Evolutionary conservation across 2,329 filamentous ascomycete species (phyloP), one percentile per base, ranked within the genome.

Genomic region (Paracorniculantispora psalliotae): DNA sequence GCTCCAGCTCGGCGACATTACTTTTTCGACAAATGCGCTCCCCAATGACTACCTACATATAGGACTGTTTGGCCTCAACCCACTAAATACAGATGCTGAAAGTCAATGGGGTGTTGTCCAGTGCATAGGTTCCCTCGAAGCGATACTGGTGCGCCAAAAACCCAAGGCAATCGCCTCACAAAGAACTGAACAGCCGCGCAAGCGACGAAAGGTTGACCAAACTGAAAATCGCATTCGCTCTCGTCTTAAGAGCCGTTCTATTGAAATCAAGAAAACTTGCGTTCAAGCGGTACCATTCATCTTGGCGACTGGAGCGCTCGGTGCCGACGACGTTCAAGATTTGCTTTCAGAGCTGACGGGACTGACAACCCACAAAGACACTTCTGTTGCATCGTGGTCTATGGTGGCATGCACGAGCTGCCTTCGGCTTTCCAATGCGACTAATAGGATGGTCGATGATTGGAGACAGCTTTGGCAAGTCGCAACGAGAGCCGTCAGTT

Each of bases 381-480:
- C 76, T 15, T 72, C 73, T 9, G 76, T 87, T 43, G 83, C 87
- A 8, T 90, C 87, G 0, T 99, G 94, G 94, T 88, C 91, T 19
- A 85, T 96, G 77, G 72, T 97, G 55, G 88, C 87, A n/a, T 84
- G 91, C 68, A 80, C 90, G 62, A 90, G 50, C 77, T 59, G 75
- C 57, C 77, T 71, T 67, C 12, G 57, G 62, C 15, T 65, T 60
- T 43, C 59, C 60, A 4, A 62, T 64, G 37, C 43, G 59, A 68
- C 46, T 68, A 85, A 12, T 73, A 72, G 60, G 64, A 67, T 67
- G 37, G 23, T 50, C 43, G 71, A 72, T 1, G 72, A 77, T 28
- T 97, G 92, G 91, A 79, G 81, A 59, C 84, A 89, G 60, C 72
- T 87, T 19, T 96, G 92, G 90, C 88, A 91, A 64, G 76, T 90